Percentiles rank a stretch among this genome's conserved stretches.
Evolutionary conservation across 1,284 basidiomycete genomes (phyloP).

Genomic region (Flammula alnicola): DNA sequence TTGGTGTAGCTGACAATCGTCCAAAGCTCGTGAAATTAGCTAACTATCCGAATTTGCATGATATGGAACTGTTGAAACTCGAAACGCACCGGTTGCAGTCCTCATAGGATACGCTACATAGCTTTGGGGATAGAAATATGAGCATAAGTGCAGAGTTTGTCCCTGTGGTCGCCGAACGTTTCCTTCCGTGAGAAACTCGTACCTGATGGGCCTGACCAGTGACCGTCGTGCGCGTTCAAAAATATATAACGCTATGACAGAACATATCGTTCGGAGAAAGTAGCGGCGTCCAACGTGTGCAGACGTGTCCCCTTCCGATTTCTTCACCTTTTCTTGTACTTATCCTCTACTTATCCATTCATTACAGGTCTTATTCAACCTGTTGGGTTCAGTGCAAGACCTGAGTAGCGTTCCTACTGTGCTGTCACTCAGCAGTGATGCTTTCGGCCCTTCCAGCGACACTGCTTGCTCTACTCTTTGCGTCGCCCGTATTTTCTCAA

Average conservation of each 20-base stretch:
- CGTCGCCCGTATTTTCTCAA: constrained; percentile 41
- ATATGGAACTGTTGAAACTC: too few relatives aligned
- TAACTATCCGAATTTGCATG: too few relatives aligned
- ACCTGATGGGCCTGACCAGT: background rate
- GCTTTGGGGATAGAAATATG: too few relatives aligned
- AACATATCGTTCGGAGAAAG: background rate
- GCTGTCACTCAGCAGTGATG: constrained; percentile 20
- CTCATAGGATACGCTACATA: too few relatives aligned
- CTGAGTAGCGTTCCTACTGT: background rate
- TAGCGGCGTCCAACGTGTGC: constrained; percentile 14
- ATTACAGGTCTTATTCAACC: too few relatives aligned
- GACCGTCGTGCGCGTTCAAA: constrained; percentile 1
- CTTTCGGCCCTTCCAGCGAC: constrained; percentile 27
- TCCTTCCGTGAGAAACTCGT: constrained; percentile 1
- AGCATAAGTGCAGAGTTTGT: background rate
- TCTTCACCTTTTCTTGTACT: background rate
- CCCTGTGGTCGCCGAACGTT: background rate
- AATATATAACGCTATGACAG: constrained; percentile 2
- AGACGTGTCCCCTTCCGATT: constrained; percentile 14
- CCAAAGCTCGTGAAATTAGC: too few relatives aligned
- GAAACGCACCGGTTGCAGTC: too few relatives aligned
- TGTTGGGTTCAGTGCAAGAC: background rate
- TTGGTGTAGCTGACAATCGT: too few relatives aligned
- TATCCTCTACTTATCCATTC: constrained; percentile 6
- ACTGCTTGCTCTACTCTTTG: constrained; percentile 47